Evolutionary conservation across 208 protist genomes (phyloP).

Genomic region (Wallacemonas sp.): DNA sequence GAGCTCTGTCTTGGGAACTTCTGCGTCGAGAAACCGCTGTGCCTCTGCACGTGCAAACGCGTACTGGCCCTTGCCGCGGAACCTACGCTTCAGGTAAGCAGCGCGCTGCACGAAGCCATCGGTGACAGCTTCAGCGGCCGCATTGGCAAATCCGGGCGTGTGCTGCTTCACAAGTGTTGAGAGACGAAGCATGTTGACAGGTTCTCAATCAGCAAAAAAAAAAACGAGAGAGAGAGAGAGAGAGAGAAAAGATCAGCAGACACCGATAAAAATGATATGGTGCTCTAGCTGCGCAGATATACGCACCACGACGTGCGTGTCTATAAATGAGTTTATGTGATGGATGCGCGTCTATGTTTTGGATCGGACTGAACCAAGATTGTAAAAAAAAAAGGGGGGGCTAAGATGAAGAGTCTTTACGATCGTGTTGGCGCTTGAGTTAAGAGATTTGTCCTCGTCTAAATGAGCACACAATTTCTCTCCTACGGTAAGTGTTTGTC

Average conservation of each 20-base stretch:
- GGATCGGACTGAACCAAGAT: too few relatives aligned
- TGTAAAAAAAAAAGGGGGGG: constrained; percentile 15
- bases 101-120: constrained; percentile 42
- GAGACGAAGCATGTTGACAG: constrained; percentile 9
- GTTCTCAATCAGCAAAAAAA: constrained; percentile 27
- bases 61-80: constrained; percentile 62
- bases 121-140: not conserved
- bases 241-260: not conserved
- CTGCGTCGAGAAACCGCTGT: constrained; percentile 76
- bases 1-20: constrained; percentile 63
- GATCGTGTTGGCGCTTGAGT: not conserved
- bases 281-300: too few relatives aligned
- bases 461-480: too few relatives aligned
- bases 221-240: constrained; percentile 11
- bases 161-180: not conserved
- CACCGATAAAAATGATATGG: too few relatives aligned
- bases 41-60: constrained; percentile 65
- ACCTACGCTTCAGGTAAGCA: constrained; percentile 56
- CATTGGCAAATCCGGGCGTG: not conserved
- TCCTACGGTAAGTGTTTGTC: too few relatives aligned
- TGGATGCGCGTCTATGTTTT: too few relatives aligned
- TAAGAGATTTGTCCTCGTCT: too few relatives aligned
- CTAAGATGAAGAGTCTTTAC: not conserved
- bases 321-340: too few relatives aligned
- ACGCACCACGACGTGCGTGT: too few relatives aligned